Percentiles rank a stretch among this genome's conserved stretches.
These are phyloP conservation scores for Saitozyma podzolica DNA, from an alignment of 768 basidiomycete genomes.

Conservation along the genomic window DNA sequence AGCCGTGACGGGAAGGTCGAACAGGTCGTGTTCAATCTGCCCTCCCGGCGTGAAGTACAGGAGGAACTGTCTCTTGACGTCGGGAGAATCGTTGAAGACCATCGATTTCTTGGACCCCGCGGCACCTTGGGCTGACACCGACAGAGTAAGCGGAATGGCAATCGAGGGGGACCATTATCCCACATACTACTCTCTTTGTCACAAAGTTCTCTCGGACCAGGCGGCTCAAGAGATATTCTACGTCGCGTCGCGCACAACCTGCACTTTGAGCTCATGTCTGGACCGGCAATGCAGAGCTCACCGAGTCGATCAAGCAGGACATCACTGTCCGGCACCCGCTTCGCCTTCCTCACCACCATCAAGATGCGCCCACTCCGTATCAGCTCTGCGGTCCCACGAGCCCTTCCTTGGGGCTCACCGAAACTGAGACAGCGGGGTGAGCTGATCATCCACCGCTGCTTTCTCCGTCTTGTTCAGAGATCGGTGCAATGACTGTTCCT, in stretches of 20 bases:
- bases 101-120: too few relatives aligned
- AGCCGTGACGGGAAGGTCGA: too few relatives aligned
- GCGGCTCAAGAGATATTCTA: background rate
- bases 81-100: background rate
- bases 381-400: too few relatives aligned
- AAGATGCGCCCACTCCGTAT: too few relatives aligned
- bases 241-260: background rate
- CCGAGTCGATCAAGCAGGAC: too few relatives aligned
- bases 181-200: background rate
- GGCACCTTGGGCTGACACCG: too few relatives aligned
- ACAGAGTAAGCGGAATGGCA: too few relatives aligned
- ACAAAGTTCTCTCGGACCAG: background rate
- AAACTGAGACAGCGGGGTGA: background rate
- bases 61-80: background rate
- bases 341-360: too few relatives aligned
- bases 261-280: too few relatives aligned
- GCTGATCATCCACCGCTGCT: background rate
- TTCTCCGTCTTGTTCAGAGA: background rate
- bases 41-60: conserved; percentile 6
- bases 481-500: background rate
- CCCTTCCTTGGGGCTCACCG: background rate
- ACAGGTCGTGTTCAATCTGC: background rate
- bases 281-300: too few relatives aligned
- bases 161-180: too few relatives aligned
- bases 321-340: too few relatives aligned